These are phyloP conservation scores for Starmera dryadoides DNA, from an alignment of 805 yeast species.

Conservation along the genomic window DNA sequence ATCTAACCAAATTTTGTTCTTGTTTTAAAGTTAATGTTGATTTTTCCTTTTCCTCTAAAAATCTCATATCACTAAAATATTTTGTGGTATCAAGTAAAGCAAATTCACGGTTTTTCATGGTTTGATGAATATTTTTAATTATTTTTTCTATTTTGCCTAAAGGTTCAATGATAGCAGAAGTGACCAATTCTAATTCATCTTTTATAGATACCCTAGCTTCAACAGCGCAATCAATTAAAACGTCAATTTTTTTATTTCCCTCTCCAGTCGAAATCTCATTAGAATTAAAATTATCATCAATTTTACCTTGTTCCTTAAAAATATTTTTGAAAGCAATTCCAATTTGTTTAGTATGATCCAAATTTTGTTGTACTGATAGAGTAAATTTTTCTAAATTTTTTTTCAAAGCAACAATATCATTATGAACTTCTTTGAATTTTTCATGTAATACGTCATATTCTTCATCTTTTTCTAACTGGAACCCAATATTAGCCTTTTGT, in stretches of 20 bases:
- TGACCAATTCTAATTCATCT: conserved; percentile 21
- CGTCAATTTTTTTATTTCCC: conserved; percentile 6
- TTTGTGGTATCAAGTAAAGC: conserved; percentile 32
- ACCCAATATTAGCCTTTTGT: conserved; percentile 79
- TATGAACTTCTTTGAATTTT: conserved; percentile 2
- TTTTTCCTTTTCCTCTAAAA: conserved; percentile 19
- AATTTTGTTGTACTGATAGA: background rate
- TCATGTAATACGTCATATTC: conserved; percentile 5
- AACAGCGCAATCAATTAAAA: conserved; percentile 1
- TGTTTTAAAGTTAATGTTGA: conserved; percentile 28
- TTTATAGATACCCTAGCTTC: background rate
- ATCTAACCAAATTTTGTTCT: conserved; percentile 25
- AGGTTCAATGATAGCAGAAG: conserved; percentile 17
- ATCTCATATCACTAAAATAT: conserved; percentile 17
- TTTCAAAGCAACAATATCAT: conserved; percentile 6
- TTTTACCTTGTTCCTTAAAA: background rate
- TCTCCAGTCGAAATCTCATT: background rate
- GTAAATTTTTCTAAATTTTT: background rate
- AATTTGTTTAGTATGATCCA: background rate
- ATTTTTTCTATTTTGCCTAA: conserved; percentile 7
- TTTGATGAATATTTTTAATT: conserved; percentile 21
- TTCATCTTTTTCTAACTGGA: conserved; percentile 43
- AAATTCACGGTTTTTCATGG: conserved; percentile 23
- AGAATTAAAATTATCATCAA: background rate
- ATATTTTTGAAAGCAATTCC: background rate